Evolutionary conservation across 352 stramenopile genomes (phyloP).

Genomic region (Pythium rhizo-oryzae): DNA sequence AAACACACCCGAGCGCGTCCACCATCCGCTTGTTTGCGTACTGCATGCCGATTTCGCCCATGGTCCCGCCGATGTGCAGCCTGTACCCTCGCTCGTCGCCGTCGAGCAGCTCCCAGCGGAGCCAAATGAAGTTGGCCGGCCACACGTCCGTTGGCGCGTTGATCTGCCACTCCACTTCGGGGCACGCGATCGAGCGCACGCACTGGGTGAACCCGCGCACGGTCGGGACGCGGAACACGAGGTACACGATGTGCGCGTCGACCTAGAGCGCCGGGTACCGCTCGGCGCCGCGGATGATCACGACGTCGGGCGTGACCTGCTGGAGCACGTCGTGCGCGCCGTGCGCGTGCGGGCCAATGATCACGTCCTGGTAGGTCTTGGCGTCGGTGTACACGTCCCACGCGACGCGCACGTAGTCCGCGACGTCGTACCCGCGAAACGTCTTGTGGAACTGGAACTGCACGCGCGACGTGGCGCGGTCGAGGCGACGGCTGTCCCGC

Average conservation of each 20-base stretch:
- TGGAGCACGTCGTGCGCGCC: neutral
- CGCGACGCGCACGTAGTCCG: no score
- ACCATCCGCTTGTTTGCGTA: neutral
- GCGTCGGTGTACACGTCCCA: no score
- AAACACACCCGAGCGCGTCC: neutral
- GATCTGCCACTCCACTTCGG: neutral
- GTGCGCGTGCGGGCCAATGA: neutral
- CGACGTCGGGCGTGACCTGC: no score
- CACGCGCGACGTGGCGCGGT: no score
- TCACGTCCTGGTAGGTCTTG: neutral
- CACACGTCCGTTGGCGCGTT: no score
- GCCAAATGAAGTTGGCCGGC: neutral
- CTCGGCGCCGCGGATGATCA: neutral
- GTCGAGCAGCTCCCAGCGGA: neutral
- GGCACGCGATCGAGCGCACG: neutral
- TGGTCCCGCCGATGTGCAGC: neutral
- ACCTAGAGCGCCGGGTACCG: neutral
- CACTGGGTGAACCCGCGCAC: neutral
- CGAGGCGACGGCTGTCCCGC: no score
- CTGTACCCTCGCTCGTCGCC: neutral
- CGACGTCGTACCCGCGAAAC: no score
- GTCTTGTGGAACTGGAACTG: no score
- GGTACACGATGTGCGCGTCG: neutral
- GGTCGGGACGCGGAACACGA: neutral
- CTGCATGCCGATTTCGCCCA: neutral